phyloP scores from a whole-genome alignment of 1,139 yeast species.

The Suhomyces panamericanus region DNA sequence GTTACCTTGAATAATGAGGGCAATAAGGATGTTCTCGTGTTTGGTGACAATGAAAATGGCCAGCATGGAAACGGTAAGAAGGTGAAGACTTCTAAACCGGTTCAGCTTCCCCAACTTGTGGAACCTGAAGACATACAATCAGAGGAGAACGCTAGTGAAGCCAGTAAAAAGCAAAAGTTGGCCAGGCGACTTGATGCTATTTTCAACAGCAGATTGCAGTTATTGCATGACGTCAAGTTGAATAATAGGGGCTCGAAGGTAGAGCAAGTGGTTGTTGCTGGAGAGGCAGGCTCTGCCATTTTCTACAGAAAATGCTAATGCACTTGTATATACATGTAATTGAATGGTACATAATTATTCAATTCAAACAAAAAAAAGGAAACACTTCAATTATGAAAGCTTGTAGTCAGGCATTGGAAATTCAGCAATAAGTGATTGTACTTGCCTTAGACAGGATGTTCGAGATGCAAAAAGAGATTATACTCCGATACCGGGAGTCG shows the following conservation, averaged over 20 bases:
- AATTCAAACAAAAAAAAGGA: background rate
- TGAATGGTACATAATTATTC: no score
- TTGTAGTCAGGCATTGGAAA: no score
- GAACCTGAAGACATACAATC: slow-evolving; percentile 49
- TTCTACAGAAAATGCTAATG: slow-evolving; percentile 42
- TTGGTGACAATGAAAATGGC: slow-evolving; percentile 84
- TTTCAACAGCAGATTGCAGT: slow-evolving; percentile 48
- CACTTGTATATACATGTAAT: background rate
- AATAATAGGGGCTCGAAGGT: slow-evolving; percentile 23
- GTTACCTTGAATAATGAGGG: slow-evolving; percentile 56
- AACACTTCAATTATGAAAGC: background rate
- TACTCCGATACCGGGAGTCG: slow-evolving; percentile 79
- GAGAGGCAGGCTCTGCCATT: slow-evolving; percentile 62
- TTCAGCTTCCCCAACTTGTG: slow-evolving; percentile 51
- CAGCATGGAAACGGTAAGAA: slow-evolving; percentile 84
- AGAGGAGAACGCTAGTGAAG: slow-evolving; percentile 6
- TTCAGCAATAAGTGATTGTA: no score
- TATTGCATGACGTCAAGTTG: slow-evolving; percentile 31
- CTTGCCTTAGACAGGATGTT: background rate
- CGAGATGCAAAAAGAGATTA: slow-evolving; percentile 10
- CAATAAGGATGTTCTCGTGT: slow-evolving; percentile 59
- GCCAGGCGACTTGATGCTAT: slow-evolving; percentile 33
- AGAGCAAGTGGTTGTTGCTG: slow-evolving; percentile 64
- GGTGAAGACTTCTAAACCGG: slow-evolving; percentile 59
- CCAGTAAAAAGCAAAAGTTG: slow-evolving; percentile 20